Evolutionary conservation across 23 red algal genomes (phyloP).

Genomic region (Gracilaria caudata): DNA sequence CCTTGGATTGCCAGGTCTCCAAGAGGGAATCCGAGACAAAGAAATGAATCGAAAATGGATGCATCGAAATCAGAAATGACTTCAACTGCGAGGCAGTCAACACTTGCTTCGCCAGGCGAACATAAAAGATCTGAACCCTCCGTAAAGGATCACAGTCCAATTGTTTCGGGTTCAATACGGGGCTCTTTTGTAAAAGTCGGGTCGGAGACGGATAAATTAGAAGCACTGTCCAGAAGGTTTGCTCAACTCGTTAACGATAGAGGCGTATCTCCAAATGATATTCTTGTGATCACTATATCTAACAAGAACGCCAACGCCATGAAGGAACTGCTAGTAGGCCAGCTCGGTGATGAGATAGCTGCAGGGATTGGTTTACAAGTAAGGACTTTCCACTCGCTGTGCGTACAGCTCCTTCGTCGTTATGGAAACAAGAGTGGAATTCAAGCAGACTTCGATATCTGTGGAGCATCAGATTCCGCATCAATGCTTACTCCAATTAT

Average conservation of each 20-base stretch:
- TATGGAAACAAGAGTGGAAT: conserved; percentile 8
- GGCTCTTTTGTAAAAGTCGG: conserved; percentile 21
- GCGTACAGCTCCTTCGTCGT: conserved; percentile 5
- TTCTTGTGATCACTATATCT: conserved; percentile 16
- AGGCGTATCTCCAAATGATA: conserved; percentile 1
- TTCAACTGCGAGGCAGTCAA: neutral
- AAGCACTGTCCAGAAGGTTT: conserved; percentile 11
- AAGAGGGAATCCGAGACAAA: neutral
- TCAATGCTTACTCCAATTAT: conserved; percentile 4
- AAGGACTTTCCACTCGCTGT: conserved; percentile 19
- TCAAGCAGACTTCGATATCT: conserved; percentile 5
- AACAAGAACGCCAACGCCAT: conserved; percentile 26
- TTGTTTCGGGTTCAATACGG: neutral
- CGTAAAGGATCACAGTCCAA: neutral
- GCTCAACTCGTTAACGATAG: conserved; percentile 5
- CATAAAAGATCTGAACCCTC: neutral
- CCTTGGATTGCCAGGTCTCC: neutral
- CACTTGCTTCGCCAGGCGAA: neutral
- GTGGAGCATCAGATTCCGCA: conserved; percentile 16
- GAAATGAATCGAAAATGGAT: neutral
- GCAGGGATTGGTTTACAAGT: neutral
- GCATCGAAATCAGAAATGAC: neutral
- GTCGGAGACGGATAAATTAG: neutral
- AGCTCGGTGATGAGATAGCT: neutral
- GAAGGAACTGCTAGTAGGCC: neutral